phyloP scores from a whole-genome alignment of 805 yeast species.

The Scheffersomyces lignosus region DNA sequence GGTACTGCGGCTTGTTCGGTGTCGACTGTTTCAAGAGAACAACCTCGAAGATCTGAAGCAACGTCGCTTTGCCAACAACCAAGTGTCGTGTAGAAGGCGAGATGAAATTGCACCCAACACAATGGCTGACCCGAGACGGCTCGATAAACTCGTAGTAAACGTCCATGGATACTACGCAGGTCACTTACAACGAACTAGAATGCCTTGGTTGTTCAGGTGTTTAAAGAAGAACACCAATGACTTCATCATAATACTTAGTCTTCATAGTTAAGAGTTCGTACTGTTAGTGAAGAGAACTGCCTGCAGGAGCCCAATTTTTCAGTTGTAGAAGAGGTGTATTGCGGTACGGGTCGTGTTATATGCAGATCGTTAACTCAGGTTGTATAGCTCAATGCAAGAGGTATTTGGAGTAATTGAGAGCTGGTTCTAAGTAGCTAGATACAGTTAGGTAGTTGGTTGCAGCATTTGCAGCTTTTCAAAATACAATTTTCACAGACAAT shows the following conservation, averaged over 20 bases:
- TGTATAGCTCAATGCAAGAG: too few relatives aligned
- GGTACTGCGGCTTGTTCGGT: constrained; percentile 21
- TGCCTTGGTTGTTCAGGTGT: background rate
- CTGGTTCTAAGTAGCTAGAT: too few relatives aligned
- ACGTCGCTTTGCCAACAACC: constrained; percentile 67
- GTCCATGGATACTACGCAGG: too few relatives aligned
- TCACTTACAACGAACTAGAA: background rate
- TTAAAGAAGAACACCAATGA: background rate
- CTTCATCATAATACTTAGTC: background rate
- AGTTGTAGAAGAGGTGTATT: too few relatives aligned
- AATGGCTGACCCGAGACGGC: constrained; percentile 71
- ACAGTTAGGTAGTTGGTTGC: too few relatives aligned
- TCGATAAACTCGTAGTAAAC: constrained; percentile 74
- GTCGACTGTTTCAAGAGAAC: constrained; percentile 19
- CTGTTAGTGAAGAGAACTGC: too few relatives aligned
- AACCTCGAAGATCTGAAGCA: constrained; percentile 61
- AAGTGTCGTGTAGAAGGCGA: constrained; percentile 50
- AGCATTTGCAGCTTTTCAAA: too few relatives aligned
- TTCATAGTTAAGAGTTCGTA: background rate
- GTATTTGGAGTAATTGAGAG: too few relatives aligned
- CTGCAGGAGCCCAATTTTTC: too few relatives aligned
- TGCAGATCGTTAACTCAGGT: too few relatives aligned
- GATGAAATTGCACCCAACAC: constrained; percentile 54
- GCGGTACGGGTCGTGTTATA: too few relatives aligned
- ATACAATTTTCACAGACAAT: too few relatives aligned